Conservation (phyloP, 2,329 filamentous ascomycete species). For the Diaporthe humulicola region DNA sequence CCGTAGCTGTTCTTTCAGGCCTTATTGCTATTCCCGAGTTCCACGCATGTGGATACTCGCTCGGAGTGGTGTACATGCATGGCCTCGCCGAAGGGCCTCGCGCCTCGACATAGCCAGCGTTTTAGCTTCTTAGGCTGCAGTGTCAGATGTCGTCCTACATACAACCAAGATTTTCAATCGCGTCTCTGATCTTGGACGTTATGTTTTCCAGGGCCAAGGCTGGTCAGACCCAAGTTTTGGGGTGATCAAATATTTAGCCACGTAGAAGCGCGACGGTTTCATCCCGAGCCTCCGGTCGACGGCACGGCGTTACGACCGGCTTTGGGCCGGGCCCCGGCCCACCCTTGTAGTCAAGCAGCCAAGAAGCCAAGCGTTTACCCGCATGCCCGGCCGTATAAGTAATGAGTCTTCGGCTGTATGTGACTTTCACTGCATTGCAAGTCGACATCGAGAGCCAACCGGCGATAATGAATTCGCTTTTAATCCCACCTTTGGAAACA, state of each 20-base stretch:
- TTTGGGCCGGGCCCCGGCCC: not conserved
- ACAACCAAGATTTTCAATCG: not conserved
- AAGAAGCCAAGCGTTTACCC: not conserved
- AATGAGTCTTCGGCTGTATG: not conserved
- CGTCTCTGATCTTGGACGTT: not conserved
- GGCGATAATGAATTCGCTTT: not conserved
- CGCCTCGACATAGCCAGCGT: not conserved
- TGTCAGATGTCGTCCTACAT: not conserved
- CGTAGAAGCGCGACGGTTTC: not conserved
- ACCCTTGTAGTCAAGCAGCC: not conserved
- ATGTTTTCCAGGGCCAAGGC: not conserved
- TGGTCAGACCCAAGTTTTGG: not conserved
- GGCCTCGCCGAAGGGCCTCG: not conserved
- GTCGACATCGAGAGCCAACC: not conserved
- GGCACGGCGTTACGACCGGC: slow-evolving; percentile 9
- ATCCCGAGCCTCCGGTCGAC: not conserved
- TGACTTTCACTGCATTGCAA: not conserved
- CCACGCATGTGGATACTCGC: too few species aligned
- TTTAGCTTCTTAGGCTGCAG: too few species aligned
- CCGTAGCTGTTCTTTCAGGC: not conserved
- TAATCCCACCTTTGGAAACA: not conserved
- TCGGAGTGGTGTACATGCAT: not conserved
- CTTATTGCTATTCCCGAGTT: too few species aligned
- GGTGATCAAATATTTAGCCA: not conserved
- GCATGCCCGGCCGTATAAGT: not conserved